Conservation (phyloP, 2,329 filamentous ascomycete species). For the Ophiostoma sp. region DNA sequence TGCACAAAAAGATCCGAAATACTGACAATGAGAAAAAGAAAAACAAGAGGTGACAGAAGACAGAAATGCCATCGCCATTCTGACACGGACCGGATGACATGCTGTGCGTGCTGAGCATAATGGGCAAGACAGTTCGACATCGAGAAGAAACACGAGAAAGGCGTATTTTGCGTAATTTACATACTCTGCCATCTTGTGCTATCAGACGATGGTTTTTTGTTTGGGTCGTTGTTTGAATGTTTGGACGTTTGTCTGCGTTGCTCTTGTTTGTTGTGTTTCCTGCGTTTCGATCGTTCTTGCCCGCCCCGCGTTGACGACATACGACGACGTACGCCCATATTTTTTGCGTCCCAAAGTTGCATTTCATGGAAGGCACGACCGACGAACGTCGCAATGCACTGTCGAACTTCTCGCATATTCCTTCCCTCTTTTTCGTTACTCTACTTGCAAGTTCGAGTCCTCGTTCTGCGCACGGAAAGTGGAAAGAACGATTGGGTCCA, state of each 20-base stretch:
- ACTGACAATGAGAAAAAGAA: background rate
- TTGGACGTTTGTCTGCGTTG: constrained; percentile 1
- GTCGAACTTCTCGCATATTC: background rate
- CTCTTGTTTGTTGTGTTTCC: background rate
- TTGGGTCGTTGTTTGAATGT: background rate
- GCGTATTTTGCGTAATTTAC: background rate
- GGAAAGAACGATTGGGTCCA: background rate
- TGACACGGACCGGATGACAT: background rate
- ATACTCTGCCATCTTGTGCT: background rate
- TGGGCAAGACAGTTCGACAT: constrained; percentile 4
- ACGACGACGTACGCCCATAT: background rate
- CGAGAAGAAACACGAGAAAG: background rate
- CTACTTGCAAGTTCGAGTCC: background rate
- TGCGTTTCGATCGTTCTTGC: constrained; percentile 12
- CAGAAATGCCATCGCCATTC: background rate
- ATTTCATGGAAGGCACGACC: background rate
- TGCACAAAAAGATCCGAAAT: background rate
- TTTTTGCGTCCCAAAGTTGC: background rate
- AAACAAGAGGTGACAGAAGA: background rate
- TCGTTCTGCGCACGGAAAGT: background rate
- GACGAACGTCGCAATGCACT: background rate
- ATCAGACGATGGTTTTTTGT: background rate
- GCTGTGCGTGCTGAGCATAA: background rate
- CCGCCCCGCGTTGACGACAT: constrained; percentile 13
- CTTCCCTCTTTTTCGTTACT: background rate